These are phyloP conservation scores for Nephelium lappaceum DNA, from an alignment of 345 rosid genomes.

Conservation along the genomic window DNA sequence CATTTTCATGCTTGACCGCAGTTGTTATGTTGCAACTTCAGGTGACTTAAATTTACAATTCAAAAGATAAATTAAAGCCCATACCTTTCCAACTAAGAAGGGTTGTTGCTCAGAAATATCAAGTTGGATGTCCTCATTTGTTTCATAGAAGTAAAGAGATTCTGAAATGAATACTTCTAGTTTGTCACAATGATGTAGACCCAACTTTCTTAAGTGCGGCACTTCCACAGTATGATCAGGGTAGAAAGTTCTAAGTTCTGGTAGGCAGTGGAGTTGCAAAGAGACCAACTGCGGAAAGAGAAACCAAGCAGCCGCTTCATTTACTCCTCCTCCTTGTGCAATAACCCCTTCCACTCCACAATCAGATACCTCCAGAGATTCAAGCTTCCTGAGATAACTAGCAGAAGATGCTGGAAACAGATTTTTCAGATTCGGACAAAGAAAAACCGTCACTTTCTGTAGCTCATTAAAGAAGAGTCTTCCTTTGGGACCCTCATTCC, in stretches of 20 bases:
- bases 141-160: too few relatives aligned
- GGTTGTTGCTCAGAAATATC: too few relatives aligned
- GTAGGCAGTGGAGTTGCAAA: neutral
- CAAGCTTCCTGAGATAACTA: constrained; percentile 4
- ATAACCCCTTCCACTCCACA: constrained; percentile 28
- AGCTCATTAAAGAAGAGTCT: neutral
- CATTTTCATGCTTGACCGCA: too few relatives aligned
- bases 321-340: neutral
- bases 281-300: constrained; percentile 22
- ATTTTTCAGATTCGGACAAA: constrained; percentile 8
- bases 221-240: constrained; percentile 19
- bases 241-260: constrained; percentile 23
- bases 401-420: constrained; percentile 22
- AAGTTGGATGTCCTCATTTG: too few relatives aligned
- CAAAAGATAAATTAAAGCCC: too few relatives aligned
- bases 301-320: neutral
- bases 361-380: neutral
- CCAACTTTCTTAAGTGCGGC: constrained; percentile 15
- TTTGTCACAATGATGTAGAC: constrained; percentile 1
- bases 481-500: neutral
- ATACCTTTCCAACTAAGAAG: too few relatives aligned
- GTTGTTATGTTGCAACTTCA: too few relatives aligned
- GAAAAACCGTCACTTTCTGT: neutral
- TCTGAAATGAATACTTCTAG: too few relatives aligned
- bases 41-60: too few relatives aligned